phyloP scores from a whole-genome alignment of 306 rosid genomes.

The Cicer arietinum region DNA sequence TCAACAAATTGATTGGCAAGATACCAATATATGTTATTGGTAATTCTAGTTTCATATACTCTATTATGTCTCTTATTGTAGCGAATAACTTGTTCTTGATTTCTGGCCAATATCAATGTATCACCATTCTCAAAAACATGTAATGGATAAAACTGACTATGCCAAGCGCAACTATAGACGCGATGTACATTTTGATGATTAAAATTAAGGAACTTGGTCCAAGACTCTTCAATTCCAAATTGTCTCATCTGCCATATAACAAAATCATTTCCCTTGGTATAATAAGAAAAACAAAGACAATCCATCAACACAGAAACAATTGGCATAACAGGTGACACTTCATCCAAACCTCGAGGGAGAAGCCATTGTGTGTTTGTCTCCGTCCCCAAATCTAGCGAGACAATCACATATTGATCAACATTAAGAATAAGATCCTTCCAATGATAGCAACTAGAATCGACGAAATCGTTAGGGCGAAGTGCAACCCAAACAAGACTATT shows the following conservation, averaged over 20 bases:
- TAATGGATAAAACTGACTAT: neutral
- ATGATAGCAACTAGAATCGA: neutral
- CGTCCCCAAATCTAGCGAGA: neutral
- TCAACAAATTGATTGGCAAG: neutral
- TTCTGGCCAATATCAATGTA: neutral
- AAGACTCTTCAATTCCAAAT: neutral
- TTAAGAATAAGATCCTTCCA: neutral
- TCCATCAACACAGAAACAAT: neutral
- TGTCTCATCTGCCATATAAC: slow-evolving; percentile 1
- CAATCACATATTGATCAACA: neutral
- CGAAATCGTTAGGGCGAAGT: neutral
- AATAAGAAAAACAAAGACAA: neutral
- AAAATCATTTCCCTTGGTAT: neutral
- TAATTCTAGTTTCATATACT: neutral
- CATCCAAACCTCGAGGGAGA: neutral
- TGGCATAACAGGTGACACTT: neutral
- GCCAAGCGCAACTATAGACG: neutral
- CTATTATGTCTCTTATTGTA: neutral
- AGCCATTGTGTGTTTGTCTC: neutral
- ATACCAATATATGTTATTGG: neutral
- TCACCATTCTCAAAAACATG: neutral
- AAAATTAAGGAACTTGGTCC: neutral
- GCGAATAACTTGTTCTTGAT: too few species aligned
- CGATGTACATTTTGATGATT: neutral
- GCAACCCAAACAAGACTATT: neutral